Evolutionary conservation across 75 land plant genomes (phyloP).

Genomic region (Picea sitchensis): DNA sequence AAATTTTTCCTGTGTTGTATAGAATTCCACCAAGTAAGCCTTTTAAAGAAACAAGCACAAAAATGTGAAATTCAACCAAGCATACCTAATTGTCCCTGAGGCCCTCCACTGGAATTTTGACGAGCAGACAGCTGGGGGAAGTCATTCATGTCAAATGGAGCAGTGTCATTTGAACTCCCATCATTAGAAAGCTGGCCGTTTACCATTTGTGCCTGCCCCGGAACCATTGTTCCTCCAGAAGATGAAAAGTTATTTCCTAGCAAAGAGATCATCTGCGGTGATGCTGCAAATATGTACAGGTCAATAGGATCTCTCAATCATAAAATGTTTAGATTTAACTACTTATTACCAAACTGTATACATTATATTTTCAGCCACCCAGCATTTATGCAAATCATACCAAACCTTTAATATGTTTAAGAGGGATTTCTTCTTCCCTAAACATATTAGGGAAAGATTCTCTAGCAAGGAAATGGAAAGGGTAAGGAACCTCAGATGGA

Average conservation of each 20-base stretch:
- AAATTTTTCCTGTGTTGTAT: too few relatives aligned
- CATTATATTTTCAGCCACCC: too few relatives aligned
- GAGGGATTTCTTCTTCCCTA: too few relatives aligned
- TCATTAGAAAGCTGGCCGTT: slow-evolving; percentile 68
- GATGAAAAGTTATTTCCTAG: slow-evolving; percentile 69
- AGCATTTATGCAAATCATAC: too few relatives aligned
- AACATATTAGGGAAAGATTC: too few relatives aligned
- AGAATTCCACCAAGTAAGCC: too few relatives aligned
- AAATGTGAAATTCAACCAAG: not conserved
- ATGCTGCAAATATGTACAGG: slow-evolving; percentile 29
- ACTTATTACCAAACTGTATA: too few relatives aligned
- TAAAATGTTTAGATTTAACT: too few relatives aligned
- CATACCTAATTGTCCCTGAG: slow-evolving; percentile 72
- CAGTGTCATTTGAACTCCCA: slow-evolving; percentile 55
- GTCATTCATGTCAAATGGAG: slow-evolving; percentile 90
- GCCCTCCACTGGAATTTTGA: slow-evolving; percentile 76
- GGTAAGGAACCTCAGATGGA: too few relatives aligned
- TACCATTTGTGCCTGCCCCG: slow-evolving; percentile 50
- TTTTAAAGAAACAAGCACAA: not conserved
- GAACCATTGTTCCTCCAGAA: slow-evolving; percentile 59
- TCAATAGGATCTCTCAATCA: too few relatives aligned
- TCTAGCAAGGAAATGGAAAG: too few relatives aligned
- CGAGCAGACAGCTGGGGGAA: slow-evolving; percentile 83
- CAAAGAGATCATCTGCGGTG: slow-evolving; percentile 83
- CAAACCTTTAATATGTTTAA: too few relatives aligned